Evolutionary conservation across 2,329 filamentous ascomycete genomes (phyloP).

Genomic region (Pseudocercospora musae): DNA sequence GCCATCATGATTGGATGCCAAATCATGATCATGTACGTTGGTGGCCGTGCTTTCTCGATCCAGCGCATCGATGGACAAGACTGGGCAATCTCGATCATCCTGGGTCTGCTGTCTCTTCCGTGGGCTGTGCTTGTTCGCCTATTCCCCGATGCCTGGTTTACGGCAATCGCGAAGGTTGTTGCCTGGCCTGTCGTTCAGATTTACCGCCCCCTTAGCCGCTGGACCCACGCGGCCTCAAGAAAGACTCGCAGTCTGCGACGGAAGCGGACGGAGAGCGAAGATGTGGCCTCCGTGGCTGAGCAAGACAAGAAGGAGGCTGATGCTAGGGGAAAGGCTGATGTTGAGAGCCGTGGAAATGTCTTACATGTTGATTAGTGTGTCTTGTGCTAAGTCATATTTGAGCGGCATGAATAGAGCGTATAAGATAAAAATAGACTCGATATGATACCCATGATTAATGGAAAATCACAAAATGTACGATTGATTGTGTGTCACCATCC

Average conservation of each 20-base stretch:
- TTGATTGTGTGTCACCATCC: neutral
- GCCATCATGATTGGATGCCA: constrained; percentile 84
- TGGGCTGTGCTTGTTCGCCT: constrained; percentile 77
- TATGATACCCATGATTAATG: neutral
- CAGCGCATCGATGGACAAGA: constrained; percentile 64
- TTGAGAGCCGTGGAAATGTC: constrained; percentile 6
- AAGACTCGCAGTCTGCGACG: constrained; percentile 17
- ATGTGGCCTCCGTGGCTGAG: constrained; percentile 17
- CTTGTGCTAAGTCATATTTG: neutral
- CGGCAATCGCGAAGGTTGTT: constrained; percentile 40
- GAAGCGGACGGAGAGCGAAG: constrained; percentile 19
- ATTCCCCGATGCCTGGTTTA: constrained; percentile 69
- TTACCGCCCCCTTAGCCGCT: constrained; percentile 21
- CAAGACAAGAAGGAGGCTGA: constrained; percentile 14
- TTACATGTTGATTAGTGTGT: neutral
- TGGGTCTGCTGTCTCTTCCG: constrained; percentile 78
- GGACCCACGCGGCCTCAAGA: constrained; percentile 16
- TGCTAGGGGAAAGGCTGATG: constrained; percentile 14
- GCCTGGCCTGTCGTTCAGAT: constrained; percentile 33
- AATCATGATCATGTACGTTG: constrained; percentile 83
- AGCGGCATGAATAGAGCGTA: constrained; percentile 7
- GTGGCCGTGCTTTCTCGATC: constrained; percentile 70
- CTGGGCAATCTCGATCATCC: constrained; percentile 82
- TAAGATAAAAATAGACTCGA: constrained; percentile 9
- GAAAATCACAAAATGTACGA: neutral